Evolutionary conservation across 1,139 yeast species (phyloP).

Genomic region (Candida anutae): DNA sequence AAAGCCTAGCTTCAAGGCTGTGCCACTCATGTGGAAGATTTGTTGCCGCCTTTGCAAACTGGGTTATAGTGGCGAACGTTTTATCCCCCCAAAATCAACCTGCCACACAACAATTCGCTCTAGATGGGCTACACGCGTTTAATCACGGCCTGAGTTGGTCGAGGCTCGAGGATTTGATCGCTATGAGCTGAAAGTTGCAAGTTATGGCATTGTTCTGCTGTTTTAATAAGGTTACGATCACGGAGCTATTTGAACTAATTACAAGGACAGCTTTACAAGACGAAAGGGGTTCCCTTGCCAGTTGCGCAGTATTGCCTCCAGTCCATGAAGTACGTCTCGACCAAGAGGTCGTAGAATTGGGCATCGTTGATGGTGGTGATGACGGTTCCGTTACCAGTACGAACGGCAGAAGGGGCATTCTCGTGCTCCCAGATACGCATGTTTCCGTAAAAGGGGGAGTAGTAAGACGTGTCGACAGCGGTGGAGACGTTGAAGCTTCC

Average conservation of each 20-base stretch:
- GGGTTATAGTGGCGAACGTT: too few relatives aligned
- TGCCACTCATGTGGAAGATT: slow-evolving; percentile 44
- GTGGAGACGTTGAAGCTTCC: slow-evolving; percentile 17
- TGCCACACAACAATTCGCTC: too few relatives aligned
- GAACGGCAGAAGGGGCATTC: slow-evolving; percentile 20
- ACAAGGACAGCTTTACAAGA: too few relatives aligned
- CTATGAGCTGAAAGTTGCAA: too few relatives aligned
- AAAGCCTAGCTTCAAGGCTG: slow-evolving; percentile 72
- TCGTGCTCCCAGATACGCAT: slow-evolving; percentile 25
- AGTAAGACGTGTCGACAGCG: slow-evolving; percentile 29
- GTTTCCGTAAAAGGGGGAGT: slow-evolving; percentile 33
- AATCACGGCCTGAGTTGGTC: too few relatives aligned
- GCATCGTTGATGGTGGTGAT: slow-evolving; percentile 20
- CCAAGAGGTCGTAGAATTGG: slow-evolving; percentile 18
- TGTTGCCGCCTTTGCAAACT: too few relatives aligned
- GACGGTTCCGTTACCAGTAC: slow-evolving; percentile 26
- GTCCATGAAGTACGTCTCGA: slow-evolving; percentile 22
- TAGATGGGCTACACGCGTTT: too few relatives aligned
- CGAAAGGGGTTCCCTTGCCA: slow-evolving; percentile 1
- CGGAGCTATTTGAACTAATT: too few relatives aligned
- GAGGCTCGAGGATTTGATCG: too few relatives aligned
- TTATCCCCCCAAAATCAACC: too few relatives aligned
- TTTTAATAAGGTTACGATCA: too few relatives aligned
- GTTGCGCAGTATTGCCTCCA: slow-evolving; percentile 25
- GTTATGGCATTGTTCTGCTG: too few relatives aligned